Evolutionary conservation across 2,329 filamentous ascomycete species (phyloP).

Genomic region (Camillea tinctor): DNA sequence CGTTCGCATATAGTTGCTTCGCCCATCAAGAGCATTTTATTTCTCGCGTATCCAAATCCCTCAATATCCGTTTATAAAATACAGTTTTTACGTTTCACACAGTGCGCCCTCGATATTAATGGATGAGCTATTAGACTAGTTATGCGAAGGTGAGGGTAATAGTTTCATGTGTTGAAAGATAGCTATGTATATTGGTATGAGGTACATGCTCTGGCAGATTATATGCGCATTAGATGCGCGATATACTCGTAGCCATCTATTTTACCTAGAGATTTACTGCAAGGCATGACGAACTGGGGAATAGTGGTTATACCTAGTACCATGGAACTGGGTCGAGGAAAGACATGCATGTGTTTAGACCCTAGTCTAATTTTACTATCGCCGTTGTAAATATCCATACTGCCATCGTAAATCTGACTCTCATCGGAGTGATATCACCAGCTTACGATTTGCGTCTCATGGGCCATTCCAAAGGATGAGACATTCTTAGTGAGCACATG

Average conservation of each 20-base stretch:
- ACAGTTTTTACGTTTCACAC: background rate
- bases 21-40: background rate
- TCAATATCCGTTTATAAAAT: background rate
- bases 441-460: too few species aligned
- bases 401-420: too few species aligned
- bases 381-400: too few species aligned
- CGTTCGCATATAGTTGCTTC: background rate
- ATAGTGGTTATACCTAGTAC: background rate
- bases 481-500: too few species aligned
- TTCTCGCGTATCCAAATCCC: background rate
- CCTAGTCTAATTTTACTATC: too few species aligned
- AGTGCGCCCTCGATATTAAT: background rate
- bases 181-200: background rate
- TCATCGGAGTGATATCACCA: too few species aligned
- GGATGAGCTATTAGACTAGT: background rate
- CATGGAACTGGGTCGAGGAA: background rate
- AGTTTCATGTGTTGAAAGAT: background rate
- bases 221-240: background rate
- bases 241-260: background rate
- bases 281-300: background rate
- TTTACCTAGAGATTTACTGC: background rate
- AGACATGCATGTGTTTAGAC: background rate
- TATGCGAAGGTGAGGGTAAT: background rate
- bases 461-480: too few species aligned
- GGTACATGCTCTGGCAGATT: background rate